Conservation (phyloP, 179 eudicot species). For the Gypsophila paniculata region DNA sequence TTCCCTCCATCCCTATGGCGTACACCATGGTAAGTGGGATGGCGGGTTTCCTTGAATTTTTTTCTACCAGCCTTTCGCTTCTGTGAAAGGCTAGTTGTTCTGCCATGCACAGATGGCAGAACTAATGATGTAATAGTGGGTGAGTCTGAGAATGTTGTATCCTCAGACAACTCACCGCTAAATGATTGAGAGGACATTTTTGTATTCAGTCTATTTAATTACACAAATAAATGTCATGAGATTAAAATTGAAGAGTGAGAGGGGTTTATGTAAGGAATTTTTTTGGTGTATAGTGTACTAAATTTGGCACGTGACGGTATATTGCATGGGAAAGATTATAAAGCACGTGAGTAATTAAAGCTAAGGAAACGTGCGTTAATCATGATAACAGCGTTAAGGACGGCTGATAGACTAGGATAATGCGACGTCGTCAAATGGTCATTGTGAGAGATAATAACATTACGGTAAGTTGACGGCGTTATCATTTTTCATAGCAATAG, state of each 20-base stretch:
- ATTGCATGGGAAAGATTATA: neutral
- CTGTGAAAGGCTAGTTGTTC: neutral
- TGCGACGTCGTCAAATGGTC: neutral
- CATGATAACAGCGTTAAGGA: slow-evolving; percentile 21
- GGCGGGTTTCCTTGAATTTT: slow-evolving; percentile 47
- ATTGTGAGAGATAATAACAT: neutral
- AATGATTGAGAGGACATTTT: neutral
- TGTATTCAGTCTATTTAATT: neutral
- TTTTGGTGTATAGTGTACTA: neutral
- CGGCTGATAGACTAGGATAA: neutral
- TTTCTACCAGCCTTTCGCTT: slow-evolving; percentile 45
- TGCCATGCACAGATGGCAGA: neutral
- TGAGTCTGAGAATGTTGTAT: slow-evolving; percentile 12
- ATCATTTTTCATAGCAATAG: neutral
- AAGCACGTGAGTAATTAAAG: slow-evolving; percentile 20
- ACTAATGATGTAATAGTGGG: neutral
- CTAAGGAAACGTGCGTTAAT: slow-evolving; percentile 1
- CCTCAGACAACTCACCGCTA: slow-evolving; percentile 19
- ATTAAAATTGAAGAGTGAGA: neutral
- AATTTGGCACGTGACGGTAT: slow-evolving; percentile 21
- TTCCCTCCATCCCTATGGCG: slow-evolving; percentile 41
- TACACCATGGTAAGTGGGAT: slow-evolving; percentile 46
- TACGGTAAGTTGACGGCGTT: slow-evolving; percentile 8
- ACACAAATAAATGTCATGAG: neutral
- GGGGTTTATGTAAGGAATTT: slow-evolving; percentile 7